These are phyloP conservation scores for Pseudognaphalium luteoalbum DNA, from an alignment of 129 eudicot genomes.

Conservation along the genomic window DNA sequence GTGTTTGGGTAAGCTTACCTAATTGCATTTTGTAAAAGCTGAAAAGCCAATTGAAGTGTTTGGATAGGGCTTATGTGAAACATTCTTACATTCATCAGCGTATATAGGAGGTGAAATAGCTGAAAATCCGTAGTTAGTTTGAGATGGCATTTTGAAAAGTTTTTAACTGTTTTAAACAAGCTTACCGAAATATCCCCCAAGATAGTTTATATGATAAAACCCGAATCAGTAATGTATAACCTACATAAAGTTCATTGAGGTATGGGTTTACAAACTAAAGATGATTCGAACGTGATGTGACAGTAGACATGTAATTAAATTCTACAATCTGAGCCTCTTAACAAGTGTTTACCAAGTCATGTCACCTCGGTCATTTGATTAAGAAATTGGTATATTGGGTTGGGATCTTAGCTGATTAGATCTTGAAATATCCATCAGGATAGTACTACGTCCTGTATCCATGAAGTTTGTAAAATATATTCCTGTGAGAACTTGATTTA, in stretches of 20 bases:
- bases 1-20: not conserved
- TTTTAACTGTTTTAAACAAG: no score
- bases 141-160: no score
- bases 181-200: no score
- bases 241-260: not conserved
- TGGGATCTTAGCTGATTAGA: not conserved
- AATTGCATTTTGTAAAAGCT: not conserved
- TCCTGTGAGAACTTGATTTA: constrained; percentile 5
- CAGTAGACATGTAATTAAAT: not conserved
- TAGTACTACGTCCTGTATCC: constrained; percentile 13
- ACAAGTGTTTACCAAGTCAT: not conserved
- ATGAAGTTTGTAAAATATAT: not conserved
- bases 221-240: not conserved
- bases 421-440: constrained; percentile 11
- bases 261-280: no score
- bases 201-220: constrained; percentile 6
- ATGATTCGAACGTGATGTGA: not conserved
- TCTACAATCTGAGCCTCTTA: not conserved
- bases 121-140: no score
- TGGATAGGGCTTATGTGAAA: no score
- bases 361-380: not conserved
- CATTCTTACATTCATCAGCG: no score
- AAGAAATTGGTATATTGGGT: not conserved
- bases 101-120: no score
- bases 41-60: not conserved